These are phyloP conservation scores for Hemisphaericaspora xylofermentans DNA, from an alignment of 1,139 yeast species.

Conservation along the genomic window DNA sequence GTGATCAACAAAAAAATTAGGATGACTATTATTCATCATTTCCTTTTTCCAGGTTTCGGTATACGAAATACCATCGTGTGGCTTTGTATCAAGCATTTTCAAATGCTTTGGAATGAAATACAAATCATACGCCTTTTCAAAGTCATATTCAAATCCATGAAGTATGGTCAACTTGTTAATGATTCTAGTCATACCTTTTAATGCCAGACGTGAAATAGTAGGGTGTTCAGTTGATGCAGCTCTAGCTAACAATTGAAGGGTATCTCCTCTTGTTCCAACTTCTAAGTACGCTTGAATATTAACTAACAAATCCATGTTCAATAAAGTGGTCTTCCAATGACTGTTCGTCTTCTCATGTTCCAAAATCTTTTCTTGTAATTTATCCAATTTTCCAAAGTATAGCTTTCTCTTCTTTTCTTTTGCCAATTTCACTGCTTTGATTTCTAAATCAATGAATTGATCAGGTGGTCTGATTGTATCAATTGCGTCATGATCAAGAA, in stretches of 20 bases:
- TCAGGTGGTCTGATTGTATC: slow-evolving; percentile 67
- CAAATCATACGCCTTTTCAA: slow-evolving; percentile 45
- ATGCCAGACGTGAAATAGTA: slow-evolving; percentile 58
- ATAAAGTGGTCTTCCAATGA: slow-evolving; percentile 71
- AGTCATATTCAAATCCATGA: slow-evolving; percentile 55
- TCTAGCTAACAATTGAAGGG: slow-evolving; percentile 48
- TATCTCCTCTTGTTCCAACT: slow-evolving; percentile 41
- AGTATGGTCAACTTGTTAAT: slow-evolving; percentile 52
- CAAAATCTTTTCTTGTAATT: slow-evolving; percentile 46
- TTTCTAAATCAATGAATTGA: slow-evolving; percentile 52
- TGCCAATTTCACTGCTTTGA: slow-evolving; percentile 55
- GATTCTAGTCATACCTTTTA: slow-evolving; percentile 61
- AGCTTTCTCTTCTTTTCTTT: slow-evolving; percentile 54
- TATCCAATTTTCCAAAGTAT: slow-evolving; percentile 40
- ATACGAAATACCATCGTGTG: slow-evolving; percentile 33
- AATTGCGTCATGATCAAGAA: slow-evolving; percentile 46
- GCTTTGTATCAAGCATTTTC: slow-evolving; percentile 42
- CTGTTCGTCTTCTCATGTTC: slow-evolving; percentile 29
- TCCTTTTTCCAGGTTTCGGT: slow-evolving; percentile 50
- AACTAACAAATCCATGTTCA: slow-evolving; percentile 55
- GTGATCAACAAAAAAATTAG: slow-evolving; percentile 58
- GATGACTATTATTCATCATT: slow-evolving; percentile 47
- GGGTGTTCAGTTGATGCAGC: slow-evolving; percentile 75
- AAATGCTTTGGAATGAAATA: slow-evolving; percentile 39
- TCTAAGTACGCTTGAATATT: slow-evolving; percentile 59